Base-by-base conservation (phyloP, 2,329 filamentous ascomycete species). In the Ceratocystis papillata region DNA sequence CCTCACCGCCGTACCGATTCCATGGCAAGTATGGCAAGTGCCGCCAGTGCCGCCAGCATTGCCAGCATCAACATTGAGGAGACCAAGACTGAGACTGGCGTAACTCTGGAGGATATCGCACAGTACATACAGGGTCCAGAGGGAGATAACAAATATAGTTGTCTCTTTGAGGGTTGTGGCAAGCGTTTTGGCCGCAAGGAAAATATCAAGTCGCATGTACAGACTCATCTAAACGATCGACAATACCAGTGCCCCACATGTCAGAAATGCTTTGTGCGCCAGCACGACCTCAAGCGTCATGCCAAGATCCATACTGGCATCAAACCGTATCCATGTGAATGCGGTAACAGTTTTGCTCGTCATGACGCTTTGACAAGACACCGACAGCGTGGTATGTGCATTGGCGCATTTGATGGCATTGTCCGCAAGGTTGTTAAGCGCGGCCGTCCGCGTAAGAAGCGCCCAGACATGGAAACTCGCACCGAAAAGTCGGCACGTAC, bases 201-300 rank as follows among this genome's bases (percentile, higher is more conserved):
- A 76, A 97, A 99, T 77, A 96, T 97, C 79, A 96, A 96, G 75
- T 96, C 92, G 0, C 94, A 99, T 75, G 90, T 99, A 15, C 94
- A 99, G 77, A 99, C 94, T 2, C 94, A 99, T 76, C 86, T 99
- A 69, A 94, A 95, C 72, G 94, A 99, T 75, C 84, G 94, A 61
- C 94, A 96, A 74, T 99, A 90, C 77, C 87, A 90, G 75, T 99
- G 94, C 77, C 91, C 93, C 59, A 87, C 89, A 65, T 99, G 94
- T 78, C 82, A 88, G 64, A 97, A 97, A 78, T 93, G 91, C 77
- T 99, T 99, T 74, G 94, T 97, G 53, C 87, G 94, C 46, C 92
- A 96, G 72, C 94, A 99, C 74, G 94, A 99, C 75, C 85, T 97
- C 68, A 99, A 97, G 80, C 86, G 94, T 68, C 94, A 99, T 74